Percentiles rank a stretch among this genome's conserved stretches.
Evolutionary conservation across 2,329 filamentous ascomycete genomes (phyloP).

Genomic region (Scorias spongiosa): DNA sequence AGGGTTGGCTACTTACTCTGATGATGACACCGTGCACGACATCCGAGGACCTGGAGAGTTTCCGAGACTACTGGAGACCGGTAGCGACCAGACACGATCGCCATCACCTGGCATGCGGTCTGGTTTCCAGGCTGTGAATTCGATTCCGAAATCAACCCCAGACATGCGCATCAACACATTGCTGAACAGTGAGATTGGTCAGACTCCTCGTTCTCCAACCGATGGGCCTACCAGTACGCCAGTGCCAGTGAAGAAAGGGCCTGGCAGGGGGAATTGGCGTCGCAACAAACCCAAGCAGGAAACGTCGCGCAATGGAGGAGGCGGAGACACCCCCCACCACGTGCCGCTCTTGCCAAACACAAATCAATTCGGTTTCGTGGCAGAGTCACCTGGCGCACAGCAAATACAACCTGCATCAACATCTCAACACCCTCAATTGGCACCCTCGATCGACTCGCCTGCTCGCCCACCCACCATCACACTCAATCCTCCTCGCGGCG

Average conservation of each 20-base stretch:
- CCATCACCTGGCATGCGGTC: constrained; percentile 19
- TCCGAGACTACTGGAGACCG: constrained; percentile 15
- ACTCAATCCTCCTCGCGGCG: constrained; percentile 9
- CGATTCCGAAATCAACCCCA: constrained; percentile 20
- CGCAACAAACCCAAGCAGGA: constrained; percentile 20
- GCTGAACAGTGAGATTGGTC: constrained; percentile 30
- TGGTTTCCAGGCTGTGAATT: constrained; percentile 24
- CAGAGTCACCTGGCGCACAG: constrained; percentile 7
- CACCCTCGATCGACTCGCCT: constrained; percentile 1
- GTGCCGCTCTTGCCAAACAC: constrained; percentile 20
- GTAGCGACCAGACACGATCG: constrained; percentile 33
- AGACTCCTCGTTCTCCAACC: constrained; percentile 9
- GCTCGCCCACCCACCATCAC: constrained; percentile 7
- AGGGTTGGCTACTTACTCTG: constrained; percentile 19
- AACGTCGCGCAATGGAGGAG: constrained; percentile 2
- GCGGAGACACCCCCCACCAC: constrained; percentile 14
- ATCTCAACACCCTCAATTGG: neutral
- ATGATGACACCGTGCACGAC: constrained; percentile 14
- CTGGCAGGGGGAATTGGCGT: constrained; percentile 35
- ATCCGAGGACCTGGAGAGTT: constrained; percentile 5
- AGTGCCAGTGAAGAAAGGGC: constrained; percentile 24
- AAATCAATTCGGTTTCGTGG: constrained; percentile 14
- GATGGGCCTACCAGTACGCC: constrained; percentile 16
- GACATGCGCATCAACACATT: constrained; percentile 35
- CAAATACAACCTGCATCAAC: constrained; percentile 5